phyloP scores from a whole-genome alignment of 805 yeast species.

The Isabelozyma gotoi region DNA sequence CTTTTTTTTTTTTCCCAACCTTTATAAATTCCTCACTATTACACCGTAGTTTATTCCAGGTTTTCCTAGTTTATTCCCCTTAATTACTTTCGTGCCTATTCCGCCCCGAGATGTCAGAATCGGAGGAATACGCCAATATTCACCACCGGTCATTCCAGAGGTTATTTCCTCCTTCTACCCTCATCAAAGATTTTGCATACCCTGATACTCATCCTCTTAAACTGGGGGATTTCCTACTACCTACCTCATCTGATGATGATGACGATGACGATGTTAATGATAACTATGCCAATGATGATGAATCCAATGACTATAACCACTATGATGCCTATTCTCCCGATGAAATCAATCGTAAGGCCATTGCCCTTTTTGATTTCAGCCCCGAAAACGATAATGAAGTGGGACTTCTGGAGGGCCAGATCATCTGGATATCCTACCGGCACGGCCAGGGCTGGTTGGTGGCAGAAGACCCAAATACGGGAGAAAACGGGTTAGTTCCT shows the following conservation, averaged over 20 bases:
- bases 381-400: slow-evolving; percentile 97
- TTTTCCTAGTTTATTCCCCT: too few relatives aligned
- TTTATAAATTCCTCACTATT: too few relatives aligned
- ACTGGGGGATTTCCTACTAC: slow-evolving; percentile 44
- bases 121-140: neutral
- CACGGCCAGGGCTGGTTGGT: slow-evolving; percentile 99
- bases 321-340: slow-evolving; percentile 17
- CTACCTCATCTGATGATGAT: slow-evolving; percentile 3
- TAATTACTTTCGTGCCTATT: neutral
- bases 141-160: slow-evolving; percentile 1
- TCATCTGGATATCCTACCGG: slow-evolving; percentile 80
- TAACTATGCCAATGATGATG: slow-evolving; percentile 6
- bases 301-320: slow-evolving; percentile 5
- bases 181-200: slow-evolving; percentile 83
- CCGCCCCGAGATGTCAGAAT: neutral
- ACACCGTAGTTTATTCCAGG: too few relatives aligned
- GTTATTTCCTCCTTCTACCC: slow-evolving; percentile 25
- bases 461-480: slow-evolving; percentile 74
- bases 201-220: slow-evolving; percentile 66
- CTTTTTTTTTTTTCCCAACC: too few relatives aligned
- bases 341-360: slow-evolving; percentile 57
- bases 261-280: slow-evolving; percentile 8
- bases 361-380: slow-evolving; percentile 83
- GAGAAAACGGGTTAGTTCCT: slow-evolving; percentile 90
- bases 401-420: slow-evolving; percentile 73